These are phyloP conservation scores for Vanrija sp. DNA, from an alignment of 1,284 basidiomycete species.

Conservation along the genomic window DNA sequence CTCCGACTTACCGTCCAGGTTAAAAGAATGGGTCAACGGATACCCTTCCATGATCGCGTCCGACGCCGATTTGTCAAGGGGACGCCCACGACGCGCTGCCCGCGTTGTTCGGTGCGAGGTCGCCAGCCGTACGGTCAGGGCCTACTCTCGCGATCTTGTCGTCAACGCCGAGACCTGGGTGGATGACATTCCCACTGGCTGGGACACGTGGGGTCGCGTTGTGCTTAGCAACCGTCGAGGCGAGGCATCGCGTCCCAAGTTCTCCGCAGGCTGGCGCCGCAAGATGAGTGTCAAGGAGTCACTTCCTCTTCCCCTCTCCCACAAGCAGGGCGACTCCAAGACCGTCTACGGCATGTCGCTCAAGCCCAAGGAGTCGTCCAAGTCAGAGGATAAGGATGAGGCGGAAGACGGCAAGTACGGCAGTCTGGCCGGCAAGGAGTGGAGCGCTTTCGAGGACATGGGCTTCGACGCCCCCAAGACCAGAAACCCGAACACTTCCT, in stretches of 20 bases:
- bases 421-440: slow-evolving; percentile 74
- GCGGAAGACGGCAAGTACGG: slow-evolving; percentile 64
- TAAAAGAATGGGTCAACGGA: slow-evolving; percentile 80
- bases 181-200: slow-evolving; percentile 31
- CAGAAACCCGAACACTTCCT: slow-evolving; percentile 33
- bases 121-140: slow-evolving; percentile 70
- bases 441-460: slow-evolving; percentile 78
- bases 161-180: slow-evolving; percentile 69
- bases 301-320: slow-evolving; percentile 23
- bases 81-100: slow-evolving; percentile 64
- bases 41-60: slow-evolving; percentile 67
- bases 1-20: slow-evolving; percentile 65
- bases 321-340: background rate
- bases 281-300: slow-evolving; percentile 37
- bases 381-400: slow-evolving; percentile 22
- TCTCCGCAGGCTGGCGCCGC: slow-evolving; percentile 30
- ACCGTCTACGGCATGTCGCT: slow-evolving; percentile 11
- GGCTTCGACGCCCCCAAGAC: slow-evolving; percentile 63
- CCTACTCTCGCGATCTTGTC: slow-evolving; percentile 76
- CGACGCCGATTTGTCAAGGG: slow-evolving; percentile 42
- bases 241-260: slow-evolving; percentile 34
- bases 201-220: slow-evolving; percentile 41
- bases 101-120: slow-evolving; percentile 66
- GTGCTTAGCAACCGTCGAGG: slow-evolving; percentile 24
- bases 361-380: background rate